These are phyloP conservation scores for Pseudevernia furfuracea DNA, from an alignment of 495 filamentous ascomycete species.

Conservation along the genomic window DNA sequence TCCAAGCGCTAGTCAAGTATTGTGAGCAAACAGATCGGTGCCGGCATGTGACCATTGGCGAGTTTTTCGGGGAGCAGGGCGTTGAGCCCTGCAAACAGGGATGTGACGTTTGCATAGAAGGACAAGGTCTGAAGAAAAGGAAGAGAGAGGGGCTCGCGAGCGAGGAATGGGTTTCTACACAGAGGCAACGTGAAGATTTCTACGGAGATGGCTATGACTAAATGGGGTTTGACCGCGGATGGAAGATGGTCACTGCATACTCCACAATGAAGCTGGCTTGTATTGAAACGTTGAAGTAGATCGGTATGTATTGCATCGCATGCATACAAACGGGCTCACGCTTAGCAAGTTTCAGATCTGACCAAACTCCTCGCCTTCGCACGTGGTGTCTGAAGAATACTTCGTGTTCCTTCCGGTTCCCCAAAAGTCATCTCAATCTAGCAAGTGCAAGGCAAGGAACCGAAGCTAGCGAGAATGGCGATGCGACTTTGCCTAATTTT, in stretches of 20 bases:
- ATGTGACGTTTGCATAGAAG: conserved; percentile 85
- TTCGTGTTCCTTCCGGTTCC: background rate
- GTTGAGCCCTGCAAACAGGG: conserved; percentile 67
- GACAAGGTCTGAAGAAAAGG: conserved; percentile 49
- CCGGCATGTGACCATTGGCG: conserved; percentile 66
- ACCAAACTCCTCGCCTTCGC: background rate
- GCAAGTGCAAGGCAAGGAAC: background rate
- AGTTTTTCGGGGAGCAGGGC: conserved; percentile 69
- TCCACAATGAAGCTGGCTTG: background rate
- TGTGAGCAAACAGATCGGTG: conserved; percentile 70
- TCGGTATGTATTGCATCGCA: conserved; percentile 5
- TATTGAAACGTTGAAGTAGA: no score
- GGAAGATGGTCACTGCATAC: background rate
- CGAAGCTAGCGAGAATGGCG: background rate
- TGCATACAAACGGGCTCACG: background rate
- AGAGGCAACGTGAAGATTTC: conserved; percentile 52
- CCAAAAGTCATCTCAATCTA: background rate
- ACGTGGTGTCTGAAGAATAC: background rate
- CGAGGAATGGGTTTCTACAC: conserved; percentile 69
- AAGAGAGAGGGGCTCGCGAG: conserved; percentile 55
- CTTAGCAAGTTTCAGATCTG: background rate
- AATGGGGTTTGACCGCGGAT: background rate
- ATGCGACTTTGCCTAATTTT: background rate
- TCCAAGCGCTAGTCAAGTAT: conserved; percentile 61
- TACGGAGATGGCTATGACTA: conserved; percentile 32